Conservation (phyloP, 2,329 filamentous ascomycete genomes). For the Thermothelomyces thermophilus region DNA sequence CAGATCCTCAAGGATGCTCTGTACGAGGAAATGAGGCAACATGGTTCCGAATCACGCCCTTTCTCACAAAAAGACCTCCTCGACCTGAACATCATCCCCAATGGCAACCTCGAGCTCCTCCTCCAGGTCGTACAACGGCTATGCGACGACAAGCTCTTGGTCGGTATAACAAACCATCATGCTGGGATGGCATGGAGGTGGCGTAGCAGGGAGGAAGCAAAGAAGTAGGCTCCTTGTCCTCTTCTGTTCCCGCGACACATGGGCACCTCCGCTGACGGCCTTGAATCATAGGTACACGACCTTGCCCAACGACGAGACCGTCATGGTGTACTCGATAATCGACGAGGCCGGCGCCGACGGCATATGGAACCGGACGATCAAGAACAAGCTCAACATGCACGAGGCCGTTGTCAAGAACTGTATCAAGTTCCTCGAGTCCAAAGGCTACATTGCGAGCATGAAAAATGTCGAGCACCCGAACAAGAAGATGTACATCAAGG, state of each 20-base stretch:
- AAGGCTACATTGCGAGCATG: constrained; percentile 78
- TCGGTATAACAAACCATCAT: constrained; percentile 38
- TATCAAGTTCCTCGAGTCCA: constrained; percentile 75
- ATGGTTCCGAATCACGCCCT: constrained; percentile 40
- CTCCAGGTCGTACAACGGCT: constrained; percentile 51
- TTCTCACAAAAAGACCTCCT: constrained; percentile 55
- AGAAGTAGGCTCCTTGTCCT: constrained; percentile 50
- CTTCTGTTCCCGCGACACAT: too few relatives aligned
- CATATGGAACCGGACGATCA: constrained; percentile 85
- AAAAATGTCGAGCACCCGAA: constrained; percentile 86
- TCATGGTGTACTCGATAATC: constrained; percentile 81
- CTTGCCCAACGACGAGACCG: constrained; percentile 64
- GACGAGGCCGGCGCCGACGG: constrained; percentile 79
- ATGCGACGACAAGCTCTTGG: constrained; percentile 54
- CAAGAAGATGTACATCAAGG: constrained; percentile 94
- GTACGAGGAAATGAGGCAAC: constrained; percentile 49
- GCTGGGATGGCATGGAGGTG: constrained; percentile 51
- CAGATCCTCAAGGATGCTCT: constrained; percentile 49
- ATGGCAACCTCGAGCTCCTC: constrained; percentile 48
- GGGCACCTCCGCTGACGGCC: not conserved
- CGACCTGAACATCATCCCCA: constrained; percentile 50
- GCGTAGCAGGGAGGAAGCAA: constrained; percentile 53
- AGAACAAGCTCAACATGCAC: constrained; percentile 73
- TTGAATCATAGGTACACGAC: constrained; percentile 48
- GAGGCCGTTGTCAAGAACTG: constrained; percentile 74